Conservation (phyloP, 2,329 filamentous ascomycete species). For the Fusarium sp. region DNA sequence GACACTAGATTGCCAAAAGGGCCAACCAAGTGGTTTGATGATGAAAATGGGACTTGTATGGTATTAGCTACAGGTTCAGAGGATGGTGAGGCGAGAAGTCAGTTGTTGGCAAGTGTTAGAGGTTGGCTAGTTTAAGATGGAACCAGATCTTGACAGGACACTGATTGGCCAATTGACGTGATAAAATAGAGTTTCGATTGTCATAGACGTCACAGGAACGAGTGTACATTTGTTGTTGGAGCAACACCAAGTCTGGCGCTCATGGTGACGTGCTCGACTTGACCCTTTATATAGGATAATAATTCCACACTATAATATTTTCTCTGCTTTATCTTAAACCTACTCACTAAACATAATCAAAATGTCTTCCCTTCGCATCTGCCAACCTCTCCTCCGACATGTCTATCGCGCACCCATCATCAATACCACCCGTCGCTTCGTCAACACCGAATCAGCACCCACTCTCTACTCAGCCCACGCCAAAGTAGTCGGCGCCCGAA, state of each 20-base stretch:
- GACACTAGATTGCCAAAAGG: too few relatives aligned
- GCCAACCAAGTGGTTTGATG: too few relatives aligned
- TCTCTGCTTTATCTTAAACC: too few relatives aligned
- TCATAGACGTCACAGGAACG: conserved; percentile 20
- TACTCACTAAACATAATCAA: not conserved
- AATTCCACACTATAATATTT: not conserved
- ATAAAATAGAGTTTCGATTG: not conserved
- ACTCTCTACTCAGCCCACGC: conserved; percentile 25
- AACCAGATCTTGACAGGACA: too few relatives aligned
- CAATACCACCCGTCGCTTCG: not conserved
- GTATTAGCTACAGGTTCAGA: too few relatives aligned
- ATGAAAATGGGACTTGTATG: too few relatives aligned
- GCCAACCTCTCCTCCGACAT: conserved; percentile 6
- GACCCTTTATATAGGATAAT: not conserved
- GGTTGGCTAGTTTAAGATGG: too few relatives aligned
- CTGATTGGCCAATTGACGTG: too few relatives aligned
- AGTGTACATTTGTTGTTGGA: conserved; percentile 1
- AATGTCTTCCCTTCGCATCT: conserved; percentile 16
- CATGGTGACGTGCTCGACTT: conserved; percentile 31
- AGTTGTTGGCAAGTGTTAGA: too few relatives aligned
- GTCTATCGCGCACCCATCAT: not conserved
- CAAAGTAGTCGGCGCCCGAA: conserved; percentile 22
- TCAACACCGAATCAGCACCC: conserved; percentile 10
- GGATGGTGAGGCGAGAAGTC: too few relatives aligned
- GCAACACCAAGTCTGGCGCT: conserved; percentile 16